These are phyloP conservation scores for Wickerhamomyces rabaulensis DNA, from an alignment of 805 yeast genomes.

Conservation along the genomic window DNA sequence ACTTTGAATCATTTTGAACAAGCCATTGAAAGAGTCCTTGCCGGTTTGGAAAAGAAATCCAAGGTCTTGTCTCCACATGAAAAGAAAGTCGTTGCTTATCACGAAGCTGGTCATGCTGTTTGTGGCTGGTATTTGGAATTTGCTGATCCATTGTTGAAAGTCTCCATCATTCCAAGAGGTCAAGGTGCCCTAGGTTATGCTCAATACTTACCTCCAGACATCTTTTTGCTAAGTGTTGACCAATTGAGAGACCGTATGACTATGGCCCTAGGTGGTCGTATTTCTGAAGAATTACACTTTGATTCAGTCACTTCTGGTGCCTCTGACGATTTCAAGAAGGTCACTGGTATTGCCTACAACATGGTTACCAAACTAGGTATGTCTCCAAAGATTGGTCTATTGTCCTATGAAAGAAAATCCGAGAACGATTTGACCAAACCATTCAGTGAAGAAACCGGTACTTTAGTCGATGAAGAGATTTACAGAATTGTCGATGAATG, in stretches of 20 bases:
- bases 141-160: constrained; percentile 90
- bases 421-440: constrained; percentile 53
- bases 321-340: constrained; percentile 86
- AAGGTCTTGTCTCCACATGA: constrained; percentile 75
- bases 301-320: constrained; percentile 88
- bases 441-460: constrained; percentile 69
- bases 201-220: constrained; percentile 88
- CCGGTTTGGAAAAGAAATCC: constrained; percentile 87
- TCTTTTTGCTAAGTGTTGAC: constrained; percentile 68
- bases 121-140: constrained; percentile 88
- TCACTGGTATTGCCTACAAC: constrained; percentile 80
- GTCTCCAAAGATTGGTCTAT: constrained; percentile 75
- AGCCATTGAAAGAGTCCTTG: constrained; percentile 92
- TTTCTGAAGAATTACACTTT: constrained; percentile 85
- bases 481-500: constrained; percentile 62
- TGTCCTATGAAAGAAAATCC: constrained; percentile 47
- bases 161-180: constrained; percentile 92
- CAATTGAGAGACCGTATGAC: constrained; percentile 81
- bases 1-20: constrained; percentile 74
- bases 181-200: constrained; percentile 96
- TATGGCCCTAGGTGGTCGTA: constrained; percentile 94
- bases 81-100: constrained; percentile 83
- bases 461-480: constrained; percentile 63
- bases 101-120: constrained; percentile 96
- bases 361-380: constrained; percentile 89